Evolutionary conservation across 176 grass and related monocot genomes (phyloP).

Genomic region (Miscanthus lutarioriparius): DNA sequence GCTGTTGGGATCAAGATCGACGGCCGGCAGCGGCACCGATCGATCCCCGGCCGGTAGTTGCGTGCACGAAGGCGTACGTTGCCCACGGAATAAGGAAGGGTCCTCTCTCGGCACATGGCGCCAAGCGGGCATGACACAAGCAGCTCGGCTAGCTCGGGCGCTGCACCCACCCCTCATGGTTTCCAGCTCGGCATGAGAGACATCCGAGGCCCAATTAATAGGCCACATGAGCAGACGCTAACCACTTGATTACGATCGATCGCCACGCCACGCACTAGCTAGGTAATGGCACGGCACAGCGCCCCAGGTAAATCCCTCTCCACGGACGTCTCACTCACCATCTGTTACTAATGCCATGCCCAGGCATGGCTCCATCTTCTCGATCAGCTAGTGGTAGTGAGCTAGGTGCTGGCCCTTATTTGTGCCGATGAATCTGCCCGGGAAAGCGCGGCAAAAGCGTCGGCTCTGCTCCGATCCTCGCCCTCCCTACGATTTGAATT

Average conservation of each 20-base stretch:
- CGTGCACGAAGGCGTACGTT: constrained; percentile 24
- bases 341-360: neutral
- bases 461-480: neutral
- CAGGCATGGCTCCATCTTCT: neutral
- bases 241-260: constrained; percentile 45
- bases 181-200: constrained; percentile 64
- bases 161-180: constrained; percentile 35
- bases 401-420: constrained; percentile 40
- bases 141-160: neutral
- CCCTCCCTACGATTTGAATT: constrained; percentile 25
- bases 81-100: constrained; percentile 47
- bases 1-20: constrained; percentile 31
- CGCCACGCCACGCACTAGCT: neutral
- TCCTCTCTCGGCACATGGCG: constrained; percentile 47
- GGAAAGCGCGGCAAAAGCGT: constrained; percentile 42
- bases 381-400: neutral
- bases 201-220: constrained; percentile 63
- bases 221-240: constrained; percentile 52
- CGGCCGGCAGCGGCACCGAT: neutral
- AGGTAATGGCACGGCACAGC: neutral
- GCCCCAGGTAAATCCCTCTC: constrained; percentile 51
- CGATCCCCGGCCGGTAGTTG: neutral
- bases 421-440: constrained; percentile 42
- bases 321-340: neutral
- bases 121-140: constrained; percentile 35